Evolutionary conservation across 129 eudicot genomes (phyloP).

Genomic region (Cynara cardunculus): DNA sequence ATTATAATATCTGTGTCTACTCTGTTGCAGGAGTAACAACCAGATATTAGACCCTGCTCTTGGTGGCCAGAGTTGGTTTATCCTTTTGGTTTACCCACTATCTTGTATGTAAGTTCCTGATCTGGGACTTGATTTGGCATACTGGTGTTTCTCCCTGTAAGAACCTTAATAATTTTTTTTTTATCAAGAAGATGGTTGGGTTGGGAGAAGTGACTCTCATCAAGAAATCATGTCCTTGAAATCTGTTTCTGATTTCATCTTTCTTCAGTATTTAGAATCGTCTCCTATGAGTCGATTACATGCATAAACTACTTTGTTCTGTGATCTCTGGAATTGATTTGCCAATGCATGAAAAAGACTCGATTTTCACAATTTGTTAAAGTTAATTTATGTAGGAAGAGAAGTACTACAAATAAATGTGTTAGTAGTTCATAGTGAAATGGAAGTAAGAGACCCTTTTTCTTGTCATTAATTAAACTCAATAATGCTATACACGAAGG

Average conservation of each 20-base stretch:
- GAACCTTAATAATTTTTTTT: neutral
- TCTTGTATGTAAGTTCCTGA: neutral
- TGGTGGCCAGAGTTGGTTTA: constrained; percentile 10
- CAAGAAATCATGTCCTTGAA: neutral
- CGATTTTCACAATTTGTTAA: too few species aligned
- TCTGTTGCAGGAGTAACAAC: constrained; percentile 21
- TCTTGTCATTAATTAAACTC: too few species aligned
- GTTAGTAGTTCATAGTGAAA: too few species aligned
- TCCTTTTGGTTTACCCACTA: neutral
- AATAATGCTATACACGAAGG: too few species aligned
- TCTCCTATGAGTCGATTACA: neutral
- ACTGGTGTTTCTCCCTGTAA: neutral
- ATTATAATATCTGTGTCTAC: neutral
- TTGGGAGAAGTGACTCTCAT: neutral
- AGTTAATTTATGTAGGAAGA: too few species aligned
- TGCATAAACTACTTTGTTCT: neutral
- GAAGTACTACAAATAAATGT: too few species aligned
- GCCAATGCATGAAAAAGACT: too few species aligned
- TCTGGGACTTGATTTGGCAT: neutral
- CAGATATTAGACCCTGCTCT: constrained; percentile 13
- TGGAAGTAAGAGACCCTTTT: too few species aligned
- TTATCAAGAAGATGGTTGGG: neutral
- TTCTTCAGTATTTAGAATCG: neutral
- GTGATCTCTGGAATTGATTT: too few species aligned
- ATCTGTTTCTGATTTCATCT: neutral